Conservation (phyloP, 2,329 filamentous ascomycete species). For the Colletotrichum tanaceti region DNA sequence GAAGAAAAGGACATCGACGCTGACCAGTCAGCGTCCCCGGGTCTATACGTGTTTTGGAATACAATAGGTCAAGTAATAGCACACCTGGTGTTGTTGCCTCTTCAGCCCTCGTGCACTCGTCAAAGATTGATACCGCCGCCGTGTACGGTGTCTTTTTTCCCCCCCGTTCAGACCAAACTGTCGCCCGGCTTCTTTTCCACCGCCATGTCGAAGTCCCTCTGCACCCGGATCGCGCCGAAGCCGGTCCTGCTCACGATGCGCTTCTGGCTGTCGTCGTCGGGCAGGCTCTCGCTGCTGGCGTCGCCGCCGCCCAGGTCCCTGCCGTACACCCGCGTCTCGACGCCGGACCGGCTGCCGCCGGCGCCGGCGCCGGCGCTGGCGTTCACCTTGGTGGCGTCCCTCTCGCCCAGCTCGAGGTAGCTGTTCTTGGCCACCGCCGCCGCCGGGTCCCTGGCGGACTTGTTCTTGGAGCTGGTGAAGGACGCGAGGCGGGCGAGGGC, state of each 20-base stretch:
- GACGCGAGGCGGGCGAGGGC: constrained; percentile 30
- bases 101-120: background rate
- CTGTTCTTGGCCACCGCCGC: constrained; percentile 24
- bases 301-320: constrained; percentile 24
- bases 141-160: fast-evolving
- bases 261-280: constrained; percentile 35
- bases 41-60: background rate
- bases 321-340: constrained; percentile 36
- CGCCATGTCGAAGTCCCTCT: constrained; percentile 30
- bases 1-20: background rate
- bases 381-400: constrained; percentile 22
- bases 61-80: background rate
- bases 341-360: constrained; percentile 9
- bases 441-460: constrained; percentile 27
- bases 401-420: constrained; percentile 36
- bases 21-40: background rate
- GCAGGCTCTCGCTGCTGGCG: constrained; percentile 29
- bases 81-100: background rate
- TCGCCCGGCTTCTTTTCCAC: constrained; percentile 28
- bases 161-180: constrained; percentile 18
- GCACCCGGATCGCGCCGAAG: constrained; percentile 30
- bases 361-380: background rate
- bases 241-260: constrained; percentile 20
- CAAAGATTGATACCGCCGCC: background rate
- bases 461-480: constrained; percentile 34